A percentile compares a stretch with the other conserved stretches of the same genome.
phyloP scores from a whole-genome alignment of 2,329 filamentous ascomycete genomes.

The Phaeosphaeria sp. region DNA sequence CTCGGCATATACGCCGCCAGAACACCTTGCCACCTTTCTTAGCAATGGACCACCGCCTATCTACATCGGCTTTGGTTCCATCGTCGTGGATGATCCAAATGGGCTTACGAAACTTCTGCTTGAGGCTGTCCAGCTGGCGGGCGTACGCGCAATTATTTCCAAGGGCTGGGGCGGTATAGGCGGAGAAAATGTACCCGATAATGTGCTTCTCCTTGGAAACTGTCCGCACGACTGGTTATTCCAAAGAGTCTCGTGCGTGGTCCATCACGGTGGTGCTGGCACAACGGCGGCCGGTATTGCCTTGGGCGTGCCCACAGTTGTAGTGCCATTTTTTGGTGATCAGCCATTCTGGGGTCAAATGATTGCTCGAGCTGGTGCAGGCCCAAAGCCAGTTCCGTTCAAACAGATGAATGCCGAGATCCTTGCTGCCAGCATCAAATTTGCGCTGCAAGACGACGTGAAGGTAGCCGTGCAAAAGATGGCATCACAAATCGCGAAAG shows the following conservation, averaged over 20 bases:
- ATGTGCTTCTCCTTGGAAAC: slow-evolving; percentile 61
- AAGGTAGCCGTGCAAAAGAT: slow-evolving; percentile 20
- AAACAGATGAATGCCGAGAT: slow-evolving; percentile 53
- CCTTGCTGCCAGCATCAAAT: slow-evolving; percentile 55
- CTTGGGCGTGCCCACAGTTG: slow-evolving; percentile 59
- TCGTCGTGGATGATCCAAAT: slow-evolving; percentile 60
- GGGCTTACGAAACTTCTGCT: slow-evolving; percentile 55
- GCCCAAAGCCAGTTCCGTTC: slow-evolving; percentile 56
- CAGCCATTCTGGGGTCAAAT: slow-evolving; percentile 64
- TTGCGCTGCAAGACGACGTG: slow-evolving; percentile 51
- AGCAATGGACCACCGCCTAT: slow-evolving; percentile 58
- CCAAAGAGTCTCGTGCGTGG: slow-evolving; percentile 60
- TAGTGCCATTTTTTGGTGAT: slow-evolving; percentile 67
- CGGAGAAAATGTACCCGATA: slow-evolving; percentile 37
- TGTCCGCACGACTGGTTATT: slow-evolving; percentile 66
- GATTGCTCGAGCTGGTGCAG: slow-evolving; percentile 58
- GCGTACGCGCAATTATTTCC: slow-evolving; percentile 59
- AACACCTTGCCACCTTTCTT: slow-evolving; percentile 54
- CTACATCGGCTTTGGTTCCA: slow-evolving; percentile 65
- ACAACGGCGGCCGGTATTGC: slow-evolving; percentile 63
- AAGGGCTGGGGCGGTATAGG: slow-evolving; percentile 60
- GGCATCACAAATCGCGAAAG: slow-evolving; percentile 22
- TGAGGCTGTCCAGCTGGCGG: slow-evolving; percentile 50
- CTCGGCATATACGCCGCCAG: slow-evolving; percentile 49
- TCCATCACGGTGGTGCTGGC: slow-evolving; percentile 67